phyloP scores from a whole-genome alignment of 192 early-diverging fungal species.

The Coemansia sp. region DNA sequence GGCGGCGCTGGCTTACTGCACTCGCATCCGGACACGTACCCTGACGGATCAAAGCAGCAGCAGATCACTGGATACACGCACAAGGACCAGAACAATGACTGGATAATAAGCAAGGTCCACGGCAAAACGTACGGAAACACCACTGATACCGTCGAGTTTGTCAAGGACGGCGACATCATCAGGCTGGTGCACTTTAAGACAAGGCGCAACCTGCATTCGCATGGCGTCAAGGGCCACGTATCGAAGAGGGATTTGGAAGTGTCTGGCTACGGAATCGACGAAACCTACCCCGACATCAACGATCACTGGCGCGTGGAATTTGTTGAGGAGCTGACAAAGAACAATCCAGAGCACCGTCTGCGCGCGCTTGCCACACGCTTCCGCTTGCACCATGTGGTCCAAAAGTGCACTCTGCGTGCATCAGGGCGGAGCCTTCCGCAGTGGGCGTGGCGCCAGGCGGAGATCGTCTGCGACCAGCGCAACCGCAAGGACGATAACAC shows the following conservation, averaged over 20 bases:
- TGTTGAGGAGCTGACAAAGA: slow-evolving; percentile 63
- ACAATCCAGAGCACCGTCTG: slow-evolving; percentile 55
- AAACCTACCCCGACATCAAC: slow-evolving; percentile 71
- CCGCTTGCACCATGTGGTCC: slow-evolving; percentile 70
- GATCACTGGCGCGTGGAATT: slow-evolving; percentile 93
- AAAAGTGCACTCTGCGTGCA: slow-evolving; percentile 79
- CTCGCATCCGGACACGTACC: slow-evolving; percentile 88
- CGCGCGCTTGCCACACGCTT: slow-evolving; percentile 81
- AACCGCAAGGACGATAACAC: slow-evolving; percentile 65
- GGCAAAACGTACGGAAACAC: slow-evolving; percentile 27
- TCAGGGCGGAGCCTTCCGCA: slow-evolving; percentile 80
- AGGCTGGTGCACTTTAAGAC: slow-evolving; percentile 79
- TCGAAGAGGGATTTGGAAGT: slow-evolving; percentile 84
- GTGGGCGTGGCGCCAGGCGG: slow-evolving; percentile 96
- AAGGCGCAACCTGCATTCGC: slow-evolving; percentile 82
- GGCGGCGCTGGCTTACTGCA: slow-evolving; percentile 91
- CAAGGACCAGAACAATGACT: slow-evolving; percentile 93
- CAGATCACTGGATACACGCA: slow-evolving; percentile 95
- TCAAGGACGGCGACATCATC: slow-evolving; percentile 79
- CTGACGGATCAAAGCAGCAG: slow-evolving; percentile 88
- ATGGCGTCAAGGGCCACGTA: slow-evolving; percentile 74
- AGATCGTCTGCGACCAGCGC: slow-evolving; percentile 84
- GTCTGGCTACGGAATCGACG: slow-evolving; percentile 78
- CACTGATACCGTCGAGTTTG: slow-evolving; percentile 59
- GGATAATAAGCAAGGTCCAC: slow-evolving; percentile 73